Base-by-base conservation (phyloP, 257 asterid species). In the Solanum ossicruentum region DNA sequence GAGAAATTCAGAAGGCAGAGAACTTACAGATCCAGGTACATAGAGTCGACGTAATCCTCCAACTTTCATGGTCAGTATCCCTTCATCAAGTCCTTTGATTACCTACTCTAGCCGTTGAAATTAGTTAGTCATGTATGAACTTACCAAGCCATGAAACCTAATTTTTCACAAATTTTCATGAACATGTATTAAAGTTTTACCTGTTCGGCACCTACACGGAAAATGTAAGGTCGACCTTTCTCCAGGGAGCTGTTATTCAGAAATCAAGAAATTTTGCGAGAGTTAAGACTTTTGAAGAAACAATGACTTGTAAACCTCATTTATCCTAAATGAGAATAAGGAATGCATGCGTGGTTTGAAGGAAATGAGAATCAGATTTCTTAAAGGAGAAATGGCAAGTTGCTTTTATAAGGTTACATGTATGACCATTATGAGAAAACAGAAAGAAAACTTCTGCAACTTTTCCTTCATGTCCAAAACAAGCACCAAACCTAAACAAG, bases 11-110 rank as follows among this genome's bases (percentile, higher is more conserved):
- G 20, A 56, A 57, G 67, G 55, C 63, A 23, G 71, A 85, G 47
- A 81, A 89, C 96, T 96, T 89, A 96, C 98, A 36, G 95, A 90
- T 87, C 99, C 99, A 0, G 98, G 99, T 77, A 96, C 91, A 90
- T 91, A 96, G 85, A 96, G 87, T 84, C 99, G 91, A 15, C 99
- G 97, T 89, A 91, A 93, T 80, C 98, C 99, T 83, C 99, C 99
- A 39, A 87, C 95, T 91, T 93, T 96, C 99, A 96, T 96, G 91
- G 92, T 92, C 73, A 96, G 91, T 81, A 96, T 88, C 73, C 98
- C 99, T 91, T 96, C 99, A 51, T 96, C 99, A n/a, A 96, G 92
- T 80, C 99, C 99, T 92, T 96, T 96, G 86, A 96, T 89, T 43
- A 96, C 98, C 99, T 94, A 80, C 84, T 66, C 85, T 47, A 83